Evolutionary conservation across 2,329 filamentous ascomycete genomes (phyloP).

Genomic region (Fusarium goolgardi): DNA sequence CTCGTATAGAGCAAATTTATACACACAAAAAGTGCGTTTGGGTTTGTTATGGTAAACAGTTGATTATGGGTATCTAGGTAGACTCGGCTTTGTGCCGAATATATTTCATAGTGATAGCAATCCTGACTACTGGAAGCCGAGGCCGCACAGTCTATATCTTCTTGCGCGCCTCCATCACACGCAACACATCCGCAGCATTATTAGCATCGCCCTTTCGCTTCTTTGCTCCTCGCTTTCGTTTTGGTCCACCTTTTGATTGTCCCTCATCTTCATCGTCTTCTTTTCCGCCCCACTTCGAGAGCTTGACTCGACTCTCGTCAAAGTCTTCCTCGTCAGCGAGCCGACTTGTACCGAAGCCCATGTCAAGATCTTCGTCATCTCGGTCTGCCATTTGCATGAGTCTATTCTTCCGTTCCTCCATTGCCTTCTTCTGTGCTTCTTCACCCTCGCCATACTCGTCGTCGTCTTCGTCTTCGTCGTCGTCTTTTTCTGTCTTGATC

Average conservation of each 20-base stretch:
- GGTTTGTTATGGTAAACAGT: neutral
- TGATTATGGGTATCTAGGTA: constrained; percentile 20
- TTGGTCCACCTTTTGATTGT: constrained; percentile 58
- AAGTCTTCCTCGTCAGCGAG: constrained; percentile 90
- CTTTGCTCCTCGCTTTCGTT: constrained; percentile 77
- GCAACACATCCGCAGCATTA: constrained; percentile 82
- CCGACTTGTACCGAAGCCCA: constrained; percentile 91
- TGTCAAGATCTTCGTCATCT: constrained; percentile 90
- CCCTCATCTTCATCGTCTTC: constrained; percentile 60
- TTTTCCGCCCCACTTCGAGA: constrained; percentile 72
- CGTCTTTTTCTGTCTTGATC: constrained; percentile 53
- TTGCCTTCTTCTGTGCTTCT: constrained; percentile 62
- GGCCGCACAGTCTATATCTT: constrained; percentile 37
- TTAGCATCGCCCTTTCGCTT: constrained; percentile 84
- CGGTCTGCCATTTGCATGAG: constrained; percentile 80
- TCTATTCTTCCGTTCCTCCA: constrained; percentile 75
- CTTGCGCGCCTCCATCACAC: constrained; percentile 75
- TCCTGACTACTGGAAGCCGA: neutral
- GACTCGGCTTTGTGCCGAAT: constrained; percentile 8
- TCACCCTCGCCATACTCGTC: constrained; percentile 51
- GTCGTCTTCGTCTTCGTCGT: constrained; percentile 30
- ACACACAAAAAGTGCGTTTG: neutral
- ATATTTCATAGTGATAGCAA: constrained; percentile 33
- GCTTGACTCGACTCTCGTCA: constrained; percentile 73
- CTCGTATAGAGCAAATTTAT: neutral